Base-by-base conservation (phyloP, 2,329 filamentous ascomycete species). In the Botryotinia calthae region DNA sequence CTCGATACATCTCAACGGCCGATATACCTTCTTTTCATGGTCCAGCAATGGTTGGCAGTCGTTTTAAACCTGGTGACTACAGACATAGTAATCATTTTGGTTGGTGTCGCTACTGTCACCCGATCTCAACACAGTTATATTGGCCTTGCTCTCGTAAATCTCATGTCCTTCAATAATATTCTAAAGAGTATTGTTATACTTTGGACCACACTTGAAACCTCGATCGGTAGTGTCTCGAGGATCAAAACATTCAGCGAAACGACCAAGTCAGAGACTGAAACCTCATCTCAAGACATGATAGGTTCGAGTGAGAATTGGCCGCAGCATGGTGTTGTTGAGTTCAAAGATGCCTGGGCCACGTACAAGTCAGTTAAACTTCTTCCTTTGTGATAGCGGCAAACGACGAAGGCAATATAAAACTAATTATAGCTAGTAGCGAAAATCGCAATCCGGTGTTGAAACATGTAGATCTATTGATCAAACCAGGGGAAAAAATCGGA, bases 21-120 rank as follows among this genome's bases (percentile, higher is more conserved):
- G 0, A 87, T 86, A 71, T 90, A 90, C 75, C 82, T 89, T 0
- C 82, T 90, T 16, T 86, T 84, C 73, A 34, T 34, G 34, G 34
- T 34, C 7, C 34, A 34, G 34, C 34, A 34, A 46, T 90, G 88
- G 88, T 82, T 90, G 0, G 82, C 78, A 0, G 81, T 90, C 0
- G 82, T 84, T 0, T 70, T 78, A 20, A 70, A 77, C 20, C 51
- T 76, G 1, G 42, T 78, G 18, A 75, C 76, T n/a, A 63, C 51
- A 16, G 75, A 37, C 10, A 42, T 63, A 16, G 61, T 63, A 74
- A 65, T 81, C 31, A 66, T 72, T 75, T 54, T 51, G 59, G 61
- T 63, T 10, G 69, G 69, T 6, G 44, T 34, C 34, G 5, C 70
- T 20, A 63, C 37, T 42, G 70, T 81, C 20, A 56, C 79, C 79